Evolutionary conservation across 495 filamentous ascomycete species (phyloP), one percentile per base, ranked within the genome.

Genomic region (Elasticomyces elasticus): DNA sequence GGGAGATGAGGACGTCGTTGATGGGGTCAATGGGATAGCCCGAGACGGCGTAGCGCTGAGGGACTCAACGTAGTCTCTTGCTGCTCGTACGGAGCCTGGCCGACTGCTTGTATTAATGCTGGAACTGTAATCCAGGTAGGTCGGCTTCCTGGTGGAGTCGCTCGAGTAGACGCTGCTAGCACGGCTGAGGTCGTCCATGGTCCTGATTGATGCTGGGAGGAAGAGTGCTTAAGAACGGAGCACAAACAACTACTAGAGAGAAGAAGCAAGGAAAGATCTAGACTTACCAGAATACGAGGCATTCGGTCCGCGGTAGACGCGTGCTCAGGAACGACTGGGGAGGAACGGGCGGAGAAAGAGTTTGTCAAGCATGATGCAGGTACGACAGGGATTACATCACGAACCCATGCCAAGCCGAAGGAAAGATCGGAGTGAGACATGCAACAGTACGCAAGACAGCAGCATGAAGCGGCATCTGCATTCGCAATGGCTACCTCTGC

Each of bases 91-190:
- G 17, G 51, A 28, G 37, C 20, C 25, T 4, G 51, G 20, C 12
- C 51, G n/a, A 20, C 38, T 57, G 19, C 9, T 23, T 17, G 31
- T 35, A n/a, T 45, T 49, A 11, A 20, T 23, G 27, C 30, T 52
- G 3, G 38, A 30, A 10, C 50, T 17, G 37, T 49, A 50, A 49
- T 33, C 22, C 6, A 41, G 38, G 40, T 28, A 46, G 1, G 55
- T 28, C 9, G 49, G 25, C 24, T 44, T 40, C 9, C 25, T 25
- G 5, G 20, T 46, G 23, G 55, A 42, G 42, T 53, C 49, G 40
- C n/a, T 46, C 19, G 55, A 58, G 50, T 52, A 49, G n/a, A 53
- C 42, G 25, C 55, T 58, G 55, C 50, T 58, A 13, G 13, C 27
- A 47, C 55, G 43, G 13, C 51, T 44, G 3, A 4, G 28, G 13